Evolutionary conservation across 106 monocot genomes (phyloP), one percentile per base, ranked within the genome.

Genomic region (Posidonia australis): DNA sequence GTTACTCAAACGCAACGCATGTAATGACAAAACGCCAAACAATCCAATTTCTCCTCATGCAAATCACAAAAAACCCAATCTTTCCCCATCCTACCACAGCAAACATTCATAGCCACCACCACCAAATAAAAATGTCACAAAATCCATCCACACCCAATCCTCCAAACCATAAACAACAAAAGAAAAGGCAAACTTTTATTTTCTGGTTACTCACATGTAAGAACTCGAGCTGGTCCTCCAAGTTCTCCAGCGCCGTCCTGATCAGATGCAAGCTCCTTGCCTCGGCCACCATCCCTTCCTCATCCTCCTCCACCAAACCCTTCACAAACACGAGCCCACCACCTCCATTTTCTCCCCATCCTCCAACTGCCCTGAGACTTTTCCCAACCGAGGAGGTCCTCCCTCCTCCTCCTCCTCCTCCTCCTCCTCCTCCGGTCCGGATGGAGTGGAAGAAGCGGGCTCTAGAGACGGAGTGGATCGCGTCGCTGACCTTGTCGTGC

Each of bases 401-500:
- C 36, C 36, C 36, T 7, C 36, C 36, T 36, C 36, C 26, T 19
- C 21, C 58, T 23, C 45, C 7, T n/a, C n/a, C n/a, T n/a, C n/a
- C n/a, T n/a, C 18, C 42, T 18, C 45, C 26, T 19, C 21, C 58
- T 23, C 45, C 7, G 9, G 68, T 21, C 46, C 54, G 62, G 51
- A 78, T 45, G 45, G 87, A 78, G n/a, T 58, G 65, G 76, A 81
- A 78, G 67, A 83, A 83, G 52, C 78, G 80, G 0, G 72, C 49
- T 31, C 80, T 73, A 51, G 87, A 87, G 53, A 81, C 64, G 44
- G 80, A 58, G 78, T 83, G 87, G 72, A 87, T 87, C 36, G 83
- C 80, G 63, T 83, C 87, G 80, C 87, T 87, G 63, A 87, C 54
- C 55, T 76, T 80, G 83, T 87, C 87, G 70, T 87, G 87, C 13